These are phyloP conservation scores for Persicaria tinctoria DNA, from an alignment of 148 eudicot genomes.

Conservation along the genomic window DNA sequence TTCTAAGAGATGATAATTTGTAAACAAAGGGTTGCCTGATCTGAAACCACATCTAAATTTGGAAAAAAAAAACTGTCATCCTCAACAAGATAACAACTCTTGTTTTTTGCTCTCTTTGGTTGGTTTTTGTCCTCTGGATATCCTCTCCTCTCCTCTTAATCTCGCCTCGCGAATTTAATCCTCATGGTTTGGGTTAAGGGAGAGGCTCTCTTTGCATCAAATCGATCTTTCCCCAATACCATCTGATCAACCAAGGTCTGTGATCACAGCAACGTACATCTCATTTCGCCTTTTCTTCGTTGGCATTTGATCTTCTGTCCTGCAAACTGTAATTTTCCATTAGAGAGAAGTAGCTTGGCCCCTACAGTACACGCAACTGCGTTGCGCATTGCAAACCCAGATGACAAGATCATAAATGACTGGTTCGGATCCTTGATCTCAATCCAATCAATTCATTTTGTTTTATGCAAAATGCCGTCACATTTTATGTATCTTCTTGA, in stretches of 20 bases:
- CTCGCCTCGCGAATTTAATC: neutral
- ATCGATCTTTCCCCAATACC: neutral
- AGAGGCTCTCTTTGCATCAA: neutral
- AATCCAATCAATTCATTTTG: neutral
- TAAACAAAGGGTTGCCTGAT: conserved; percentile 5
- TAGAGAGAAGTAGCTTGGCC: neutral
- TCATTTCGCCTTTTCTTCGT: too few relatives aligned
- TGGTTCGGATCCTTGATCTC: neutral
- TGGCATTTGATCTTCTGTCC: neutral
- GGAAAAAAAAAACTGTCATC: neutral
- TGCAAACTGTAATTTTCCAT: neutral
- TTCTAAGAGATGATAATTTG: neutral
- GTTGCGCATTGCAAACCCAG: neutral
- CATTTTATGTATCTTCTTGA: neutral
- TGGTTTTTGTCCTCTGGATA: neutral
- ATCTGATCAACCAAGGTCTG: neutral
- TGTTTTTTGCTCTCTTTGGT: neutral
- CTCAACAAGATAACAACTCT: neutral
- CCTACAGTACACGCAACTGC: too few relatives aligned
- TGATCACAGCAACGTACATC: neutral
- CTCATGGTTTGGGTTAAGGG: conserved; percentile 4
- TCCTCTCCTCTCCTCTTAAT: conserved; percentile 4
- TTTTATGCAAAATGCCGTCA: neutral
- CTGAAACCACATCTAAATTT: conserved; percentile 1
- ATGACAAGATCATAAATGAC: neutral